Percentiles rank a stretch among this genome's conserved stretches.
Evolutionary conservation across 2,329 filamentous ascomycete genomes (phyloP).

Genomic region (Rutstroemia sp.): DNA sequence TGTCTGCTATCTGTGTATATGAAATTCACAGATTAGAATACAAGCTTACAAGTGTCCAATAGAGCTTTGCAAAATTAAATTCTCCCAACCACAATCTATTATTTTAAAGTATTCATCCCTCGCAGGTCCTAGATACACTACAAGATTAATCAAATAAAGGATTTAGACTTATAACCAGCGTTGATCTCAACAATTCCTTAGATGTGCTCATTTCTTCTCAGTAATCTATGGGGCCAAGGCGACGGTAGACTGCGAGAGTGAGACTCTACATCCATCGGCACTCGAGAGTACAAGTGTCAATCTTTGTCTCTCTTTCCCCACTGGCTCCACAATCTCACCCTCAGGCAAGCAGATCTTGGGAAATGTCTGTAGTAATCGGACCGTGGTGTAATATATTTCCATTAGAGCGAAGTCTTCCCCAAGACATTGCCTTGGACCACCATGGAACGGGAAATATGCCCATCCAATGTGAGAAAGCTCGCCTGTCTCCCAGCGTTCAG

Average conservation of each 20-base stretch:
- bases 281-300: slow-evolving; percentile 11
- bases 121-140: too few species aligned
- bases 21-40: too few species aligned
- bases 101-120: too few species aligned
- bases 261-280: slow-evolving; percentile 7
- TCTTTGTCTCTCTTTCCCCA: slow-evolving; percentile 11
- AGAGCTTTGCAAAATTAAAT: too few species aligned
- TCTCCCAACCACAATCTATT: too few species aligned
- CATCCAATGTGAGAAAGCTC: slow-evolving; percentile 46
- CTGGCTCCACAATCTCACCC: neutral
- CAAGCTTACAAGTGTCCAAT: too few species aligned
- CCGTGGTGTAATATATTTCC: slow-evolving; percentile 22
- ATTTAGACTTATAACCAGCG: too few species aligned
- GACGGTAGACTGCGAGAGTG: neutral
- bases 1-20: too few species aligned
- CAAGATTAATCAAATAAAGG: too few species aligned
- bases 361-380: slow-evolving; percentile 22
- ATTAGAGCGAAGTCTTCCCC: slow-evolving; percentile 37
- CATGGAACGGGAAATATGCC: slow-evolving; percentile 69
- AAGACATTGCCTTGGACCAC: slow-evolving; percentile 62
- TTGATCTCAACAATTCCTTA: too few species aligned
- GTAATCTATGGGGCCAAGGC: too few species aligned
- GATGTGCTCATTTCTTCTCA: too few species aligned
- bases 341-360: slow-evolving; percentile 9
- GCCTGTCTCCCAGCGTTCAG: slow-evolving; percentile 62